Percentiles rank a stretch among this genome's conserved stretches.
These are phyloP conservation scores for Annulohypoxylon truncatum DNA, from an alignment of 2,329 filamentous ascomycete species.

Conservation along the genomic window DNA sequence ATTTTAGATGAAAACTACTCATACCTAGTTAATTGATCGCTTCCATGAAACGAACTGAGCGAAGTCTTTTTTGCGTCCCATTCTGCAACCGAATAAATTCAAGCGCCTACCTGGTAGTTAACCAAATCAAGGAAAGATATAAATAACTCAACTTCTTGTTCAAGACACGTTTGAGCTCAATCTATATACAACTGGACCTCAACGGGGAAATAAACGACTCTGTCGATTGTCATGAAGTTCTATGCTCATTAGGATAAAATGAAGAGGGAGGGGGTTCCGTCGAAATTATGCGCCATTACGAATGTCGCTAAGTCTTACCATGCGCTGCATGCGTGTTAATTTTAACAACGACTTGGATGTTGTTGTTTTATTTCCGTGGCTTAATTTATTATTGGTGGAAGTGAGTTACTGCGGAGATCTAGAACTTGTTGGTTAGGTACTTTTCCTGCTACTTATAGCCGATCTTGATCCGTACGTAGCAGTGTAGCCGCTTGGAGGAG, in stretches of 20 bases:
- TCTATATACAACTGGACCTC: too few species aligned
- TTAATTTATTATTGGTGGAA: slow-evolving; percentile 24
- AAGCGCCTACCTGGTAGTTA: too few species aligned
- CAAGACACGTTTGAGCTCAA: too few species aligned
- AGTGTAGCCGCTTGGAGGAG: slow-evolving; percentile 9
- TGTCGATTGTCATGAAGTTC: too few species aligned
- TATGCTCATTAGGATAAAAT: background rate
- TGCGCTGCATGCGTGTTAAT: background rate
- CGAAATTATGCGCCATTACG: background rate
- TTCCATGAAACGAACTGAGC: too few species aligned
- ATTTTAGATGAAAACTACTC: background rate
- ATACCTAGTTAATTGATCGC: background rate
- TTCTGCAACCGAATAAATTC: too few species aligned
- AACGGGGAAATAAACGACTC: too few species aligned
- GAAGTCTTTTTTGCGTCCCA: too few species aligned
- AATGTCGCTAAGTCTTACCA: background rate
- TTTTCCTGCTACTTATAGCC: background rate
- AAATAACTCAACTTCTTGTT: too few species aligned
- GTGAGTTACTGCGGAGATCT: slow-evolving; percentile 12
- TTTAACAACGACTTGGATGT: background rate
- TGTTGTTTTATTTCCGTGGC: background rate
- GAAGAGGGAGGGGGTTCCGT: too few species aligned
- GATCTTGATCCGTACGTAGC: slow-evolving; percentile 1
- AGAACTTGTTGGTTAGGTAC: background rate
- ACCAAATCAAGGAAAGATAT: too few species aligned